These are phyloP conservation scores for Amorphotheca resinae DNA, from an alignment of 495 filamentous ascomycete genomes.

Conservation along the genomic window DNA sequence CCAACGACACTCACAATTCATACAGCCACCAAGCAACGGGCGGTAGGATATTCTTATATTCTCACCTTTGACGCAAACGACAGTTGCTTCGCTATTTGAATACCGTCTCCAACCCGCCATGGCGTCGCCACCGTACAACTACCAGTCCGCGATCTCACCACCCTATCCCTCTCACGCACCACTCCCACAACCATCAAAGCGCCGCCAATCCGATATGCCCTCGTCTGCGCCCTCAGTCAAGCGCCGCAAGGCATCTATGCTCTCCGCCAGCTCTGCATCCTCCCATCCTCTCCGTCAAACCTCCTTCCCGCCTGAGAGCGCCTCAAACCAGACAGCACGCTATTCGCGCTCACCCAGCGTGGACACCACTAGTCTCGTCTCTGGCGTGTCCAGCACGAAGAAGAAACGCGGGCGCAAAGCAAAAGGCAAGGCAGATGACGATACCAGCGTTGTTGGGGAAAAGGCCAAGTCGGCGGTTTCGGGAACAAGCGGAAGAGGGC, in stretches of 20 bases:
- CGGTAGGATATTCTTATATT: too few relatives aligned
- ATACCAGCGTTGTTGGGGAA: constrained; percentile 37
- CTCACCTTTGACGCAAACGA: too few relatives aligned
- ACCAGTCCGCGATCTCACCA: constrained; percentile 35
- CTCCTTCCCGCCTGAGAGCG: constrained; percentile 58
- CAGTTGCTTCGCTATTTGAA: too few relatives aligned
- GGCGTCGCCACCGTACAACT: constrained; percentile 44
- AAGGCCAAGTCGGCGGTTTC: constrained; percentile 35
- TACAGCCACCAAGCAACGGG: too few relatives aligned
- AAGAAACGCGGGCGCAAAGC: constrained; percentile 57
- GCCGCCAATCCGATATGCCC: constrained; percentile 40
- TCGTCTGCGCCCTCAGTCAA: constrained; percentile 35
- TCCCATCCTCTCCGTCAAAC: constrained; percentile 78
- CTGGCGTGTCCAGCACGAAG: constrained; percentile 40
- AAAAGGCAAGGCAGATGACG: constrained; percentile 45
- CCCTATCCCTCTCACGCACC: constrained; percentile 34
- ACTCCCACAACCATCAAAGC: constrained; percentile 46
- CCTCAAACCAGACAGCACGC: constrained; percentile 23
- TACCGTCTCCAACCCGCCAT: constrained; percentile 33
- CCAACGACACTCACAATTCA: too few relatives aligned
- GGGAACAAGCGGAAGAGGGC: constrained; percentile 28
- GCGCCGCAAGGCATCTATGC: constrained; percentile 51
- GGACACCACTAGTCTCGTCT: constrained; percentile 53
- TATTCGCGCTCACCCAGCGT: constrained; percentile 53
- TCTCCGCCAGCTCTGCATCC: constrained; percentile 32